Base-by-base conservation (phyloP, 163 green algal species). In the Scenedesmus sp. region DNA sequence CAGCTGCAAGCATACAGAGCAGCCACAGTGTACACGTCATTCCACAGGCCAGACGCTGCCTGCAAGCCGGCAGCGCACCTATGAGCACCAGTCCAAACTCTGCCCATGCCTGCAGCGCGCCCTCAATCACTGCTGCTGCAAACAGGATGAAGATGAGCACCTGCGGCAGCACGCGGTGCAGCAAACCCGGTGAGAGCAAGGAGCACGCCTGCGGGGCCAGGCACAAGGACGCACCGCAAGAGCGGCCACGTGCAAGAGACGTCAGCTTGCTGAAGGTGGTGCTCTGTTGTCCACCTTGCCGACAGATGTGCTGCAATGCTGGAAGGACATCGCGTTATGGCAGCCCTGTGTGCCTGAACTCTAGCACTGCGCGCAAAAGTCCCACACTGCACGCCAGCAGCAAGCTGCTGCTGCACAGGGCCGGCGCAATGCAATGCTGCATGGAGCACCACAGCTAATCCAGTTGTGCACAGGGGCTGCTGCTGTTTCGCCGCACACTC, bases 111-210 rank as follows among this genome's bases (percentile, higher is more conserved):
- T 93, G 89, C 76, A 94, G 86, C 37, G 81, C 92, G 26, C 86
- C 90, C 42, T 92, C 87, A 9, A 94, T 84, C 40, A 92, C 72
- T 2, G 90, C 92, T 70, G 92, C 81, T 40, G 90, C 89, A 40
- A 92, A 72, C 33, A 94, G 83, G 40, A 91, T 86, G 30, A 83
- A 93, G 40, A 94, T 94, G 42, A 94, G 56, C 35, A 93, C 82
- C 65, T 76, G 65, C 30, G 18, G 65, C 65, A 76, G 30, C 30
- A 76, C 20, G 65, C 65, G 40, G 56, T 68, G 56, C 13, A 68
- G 15, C 56, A 68, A n/a, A n/a, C n/a, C n/a, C n/a, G n/a, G 49
- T 12, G 15, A 56, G 49, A 20, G 49, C 49, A 20, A 13, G 49
- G 49, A 20, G 13, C 15, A 13, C 15, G 13, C 13, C 49, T 56